Conservation (phyloP, 805 yeast genomes). For the Candida methanosorbosa region DNA sequence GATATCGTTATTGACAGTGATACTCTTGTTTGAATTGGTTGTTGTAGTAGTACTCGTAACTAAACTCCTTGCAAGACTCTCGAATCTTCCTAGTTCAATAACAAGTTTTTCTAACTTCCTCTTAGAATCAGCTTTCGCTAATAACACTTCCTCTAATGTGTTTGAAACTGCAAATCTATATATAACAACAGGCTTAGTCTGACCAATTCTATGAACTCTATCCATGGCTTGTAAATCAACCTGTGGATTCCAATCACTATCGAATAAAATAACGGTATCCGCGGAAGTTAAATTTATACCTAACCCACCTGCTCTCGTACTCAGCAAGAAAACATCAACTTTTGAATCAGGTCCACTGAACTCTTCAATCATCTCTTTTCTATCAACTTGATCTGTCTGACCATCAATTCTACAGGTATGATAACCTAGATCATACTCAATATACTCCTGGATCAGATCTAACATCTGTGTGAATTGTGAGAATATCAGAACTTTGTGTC, state of each 20-base stretch:
- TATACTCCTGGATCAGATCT: constrained; percentile 76
- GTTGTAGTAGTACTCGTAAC: constrained; percentile 4
- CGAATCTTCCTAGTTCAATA: constrained; percentile 56
- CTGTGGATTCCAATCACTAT: constrained; percentile 97
- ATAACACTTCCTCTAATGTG: constrained; percentile 76
- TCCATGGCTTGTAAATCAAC: constrained; percentile 96
- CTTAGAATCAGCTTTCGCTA: constrained; percentile 74
- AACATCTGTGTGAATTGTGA: constrained; percentile 80
- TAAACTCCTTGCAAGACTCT: constrained; percentile 20
- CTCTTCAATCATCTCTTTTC: constrained; percentile 52
- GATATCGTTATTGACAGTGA: constrained; percentile 3
- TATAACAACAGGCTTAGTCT: constrained; percentile 70
- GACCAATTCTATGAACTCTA: constrained; percentile 91
- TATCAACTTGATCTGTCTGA: constrained; percentile 49
- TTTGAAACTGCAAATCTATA: constrained; percentile 69
- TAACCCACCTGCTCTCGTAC: constrained; percentile 92
- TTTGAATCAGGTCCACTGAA: constrained; percentile 33
- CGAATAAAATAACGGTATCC: constrained; percentile 84
- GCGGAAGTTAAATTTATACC: constrained; percentile 85
- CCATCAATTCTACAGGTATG: constrained; percentile 69
- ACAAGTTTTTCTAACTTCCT: constrained; percentile 71
- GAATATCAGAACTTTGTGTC: constrained; percentile 72
- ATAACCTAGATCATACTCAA: constrained; percentile 35
- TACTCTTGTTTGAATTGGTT: constrained; percentile 6
- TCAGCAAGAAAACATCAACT: constrained; percentile 54